phyloP scores from a whole-genome alignment of 257 asterid species.

The Solanum sitiens region DNA sequence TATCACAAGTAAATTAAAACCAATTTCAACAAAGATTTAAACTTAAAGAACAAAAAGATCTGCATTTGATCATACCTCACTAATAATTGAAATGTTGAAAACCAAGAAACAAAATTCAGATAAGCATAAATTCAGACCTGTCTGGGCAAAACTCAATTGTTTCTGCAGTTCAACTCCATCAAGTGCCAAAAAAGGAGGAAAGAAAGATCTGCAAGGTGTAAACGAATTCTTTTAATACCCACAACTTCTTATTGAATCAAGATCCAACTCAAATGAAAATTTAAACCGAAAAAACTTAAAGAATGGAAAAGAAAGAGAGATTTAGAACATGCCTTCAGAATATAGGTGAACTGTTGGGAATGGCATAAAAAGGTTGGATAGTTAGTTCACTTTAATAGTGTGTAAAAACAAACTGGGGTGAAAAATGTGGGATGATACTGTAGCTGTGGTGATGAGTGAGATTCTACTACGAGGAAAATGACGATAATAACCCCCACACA shows the following conservation, averaged over 20 bases:
- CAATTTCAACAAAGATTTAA: background rate
- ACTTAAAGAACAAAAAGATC: background rate
- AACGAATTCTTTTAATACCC: background rate
- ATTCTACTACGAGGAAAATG: background rate
- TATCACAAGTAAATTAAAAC: background rate
- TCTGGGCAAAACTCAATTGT: background rate
- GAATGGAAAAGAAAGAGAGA: background rate
- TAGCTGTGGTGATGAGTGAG: background rate
- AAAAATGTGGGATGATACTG: too few relatives aligned
- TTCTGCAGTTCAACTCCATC: background rate
- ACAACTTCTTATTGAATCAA: background rate
- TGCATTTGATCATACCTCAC: background rate
- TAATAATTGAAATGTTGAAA: background rate
- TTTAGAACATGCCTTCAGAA: background rate
- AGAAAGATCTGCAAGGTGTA: background rate
- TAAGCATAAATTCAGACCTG: background rate
- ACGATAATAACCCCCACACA: background rate
- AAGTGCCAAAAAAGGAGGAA: background rate
- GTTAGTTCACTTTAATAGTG: too few relatives aligned
- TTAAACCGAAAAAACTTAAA: background rate
- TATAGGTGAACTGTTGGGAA: background rate
- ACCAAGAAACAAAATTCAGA: background rate
- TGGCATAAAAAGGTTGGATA: background rate
- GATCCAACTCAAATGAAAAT: background rate
- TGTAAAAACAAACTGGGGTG: too few relatives aligned